Percentiles rank a stretch among this genome's conserved stretches.
Evolutionary conservation across 2,329 filamentous ascomycete genomes (phyloP).

Genomic region (Rhinocladiella mackenziei): DNA sequence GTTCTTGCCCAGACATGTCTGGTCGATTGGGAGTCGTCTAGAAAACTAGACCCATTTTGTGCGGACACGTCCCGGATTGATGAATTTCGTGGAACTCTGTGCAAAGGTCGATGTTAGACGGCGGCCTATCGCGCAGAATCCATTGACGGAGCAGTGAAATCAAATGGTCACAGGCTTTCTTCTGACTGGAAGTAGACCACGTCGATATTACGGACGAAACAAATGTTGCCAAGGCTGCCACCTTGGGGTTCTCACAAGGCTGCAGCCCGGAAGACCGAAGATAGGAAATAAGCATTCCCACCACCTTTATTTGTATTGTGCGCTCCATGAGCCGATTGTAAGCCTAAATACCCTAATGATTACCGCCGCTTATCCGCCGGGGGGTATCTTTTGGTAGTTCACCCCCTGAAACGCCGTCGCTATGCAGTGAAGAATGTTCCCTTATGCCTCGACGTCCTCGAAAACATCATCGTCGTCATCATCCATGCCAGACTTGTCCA

Average conservation of each 20-base stretch:
- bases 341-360: neutral
- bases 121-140: too few relatives aligned
- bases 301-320: neutral
- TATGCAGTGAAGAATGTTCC: conserved; percentile 8
- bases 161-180: too few relatives aligned
- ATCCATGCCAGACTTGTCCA: conserved; percentile 27
- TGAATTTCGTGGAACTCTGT: too few relatives aligned
- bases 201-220: too few relatives aligned
- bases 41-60: too few relatives aligned
- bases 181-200: too few relatives aligned
- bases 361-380: conserved; percentile 34
- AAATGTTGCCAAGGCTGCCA: conserved; percentile 2
- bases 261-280: neutral
- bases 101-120: too few relatives aligned
- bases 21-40: too few relatives aligned
- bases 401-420: conserved; percentile 38
- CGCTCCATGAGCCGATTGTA: neutral
- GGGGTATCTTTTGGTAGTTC: conserved; percentile 36
- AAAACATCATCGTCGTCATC: conserved; percentile 29
- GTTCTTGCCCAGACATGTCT: neutral
- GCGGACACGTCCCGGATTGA: too few relatives aligned
- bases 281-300: neutral
- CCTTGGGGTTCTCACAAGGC: neutral
- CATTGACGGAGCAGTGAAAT: too few relatives aligned
- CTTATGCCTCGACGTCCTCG: conserved; percentile 25